Evolutionary conservation across 148 eudicot species (phyloP), one percentile per base, ranked within the genome.

Genomic region (Vaccinium macrocarpon): DNA sequence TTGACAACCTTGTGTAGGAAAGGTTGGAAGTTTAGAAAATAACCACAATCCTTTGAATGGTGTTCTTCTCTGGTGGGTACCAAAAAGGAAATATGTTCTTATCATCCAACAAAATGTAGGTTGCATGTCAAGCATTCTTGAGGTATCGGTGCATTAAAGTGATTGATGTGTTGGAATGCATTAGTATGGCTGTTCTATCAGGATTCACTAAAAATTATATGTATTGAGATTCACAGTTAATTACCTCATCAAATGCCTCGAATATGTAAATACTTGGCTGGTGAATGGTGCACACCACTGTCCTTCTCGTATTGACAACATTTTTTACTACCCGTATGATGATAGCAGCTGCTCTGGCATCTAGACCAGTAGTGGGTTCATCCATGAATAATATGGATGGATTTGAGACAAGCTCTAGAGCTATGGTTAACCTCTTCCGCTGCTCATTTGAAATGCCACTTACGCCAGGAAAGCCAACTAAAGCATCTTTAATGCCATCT

Each of bases 341-440:
- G 46, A 91, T 90, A 19, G 95, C 95, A 6, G 95, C 95, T 72
- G 94, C 86, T 85, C 93, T 89, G 10, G 94, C 96, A 88, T 93
- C 96, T 42, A 93, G 86, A 5, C 96, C 95, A 5, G 95, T 88
- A 73, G 93, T 93, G 23, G 95, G 95, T 80, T 93, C 96, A 77
- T 93, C 96, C 94, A 91, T 93, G 84, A 93, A 90, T 50, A 93
- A 90, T 13, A 93, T 88, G 3, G 95, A 88, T 4, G 96, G 94
- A 81, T 93, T 93, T 9, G 94, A 90, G 23, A 93, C 93, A 38
- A 92, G 85, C 86, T 92, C 93, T 11, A 92, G 93, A 5, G 92
- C 95, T 0, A 92, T 87, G 0, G 96, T 93, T 10, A 93, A 84
- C 77, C 96, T 85, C 81, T 93, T 93, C 23, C 96, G 86, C 79